Percentiles rank a stretch among this genome's conserved stretches.
phyloP scores from a whole-genome alignment of 164 flowering plant genomes.

The Aristolochia fimbriata region DNA sequence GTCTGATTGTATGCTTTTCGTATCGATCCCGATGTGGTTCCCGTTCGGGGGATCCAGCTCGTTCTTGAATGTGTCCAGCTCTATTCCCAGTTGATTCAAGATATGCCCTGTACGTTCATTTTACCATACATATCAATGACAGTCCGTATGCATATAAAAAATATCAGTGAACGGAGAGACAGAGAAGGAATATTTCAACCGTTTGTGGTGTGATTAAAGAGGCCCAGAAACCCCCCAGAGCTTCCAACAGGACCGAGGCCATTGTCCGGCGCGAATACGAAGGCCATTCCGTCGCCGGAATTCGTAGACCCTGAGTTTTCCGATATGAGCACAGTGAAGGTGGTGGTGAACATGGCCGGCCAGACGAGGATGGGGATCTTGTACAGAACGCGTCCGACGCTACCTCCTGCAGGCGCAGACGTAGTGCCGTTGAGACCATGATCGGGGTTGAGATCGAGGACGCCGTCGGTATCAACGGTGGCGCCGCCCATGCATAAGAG shows the following conservation, averaged over 20 bases:
- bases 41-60: constrained; percentile 39
- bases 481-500: constrained; percentile 38
- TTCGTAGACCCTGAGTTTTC: constrained; percentile 12
- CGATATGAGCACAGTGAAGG: constrained; percentile 31
- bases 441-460: constrained; percentile 26
- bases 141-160: too few relatives aligned
- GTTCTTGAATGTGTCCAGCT: constrained; percentile 41
- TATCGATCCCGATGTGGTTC: constrained; percentile 60
- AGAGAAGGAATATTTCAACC: constrained; percentile 9
- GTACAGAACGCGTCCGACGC: constrained; percentile 32
- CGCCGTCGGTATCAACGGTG: constrained; percentile 15
- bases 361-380: constrained; percentile 26
- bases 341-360: constrained; percentile 37
- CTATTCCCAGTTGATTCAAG: constrained; percentile 36
- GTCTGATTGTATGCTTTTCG: constrained; percentile 27
- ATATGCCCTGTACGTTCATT: constrained; percentile 20
- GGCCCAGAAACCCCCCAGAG: constrained; percentile 35
- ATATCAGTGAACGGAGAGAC: background rate
- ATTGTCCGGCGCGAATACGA: constrained; percentile 27
- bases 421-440: background rate
- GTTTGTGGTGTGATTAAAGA: constrained; percentile 26
- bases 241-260: constrained; percentile 30
- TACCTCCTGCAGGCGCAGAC: background rate
- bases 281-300: constrained; percentile 47
- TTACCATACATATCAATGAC: background rate